Conservation (phyloP, 176 grass and related monocot species). For the Sorghum bicolor region Sorghum_bicolor_NCBIv3 NC_012876.2:2303501-2304000, state of each 20-base stretch:
- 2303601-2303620: background rate
- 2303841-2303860: background rate
- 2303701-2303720: slow-evolving; percentile 35
- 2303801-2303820: background rate
- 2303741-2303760: background rate
- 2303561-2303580: too few species aligned
- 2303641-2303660: slow-evolving; percentile 19
- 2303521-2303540: too few species aligned
- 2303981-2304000: background rate
- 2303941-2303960: background rate
- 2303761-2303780: background rate
- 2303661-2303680: slow-evolving; percentile 13
- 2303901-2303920: background rate
- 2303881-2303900: background rate
- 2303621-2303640: background rate
- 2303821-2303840: background rate
- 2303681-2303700: slow-evolving; percentile 9
- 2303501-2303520: too few species aligned
- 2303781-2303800: background rate
- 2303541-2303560: too few species aligned
- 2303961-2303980: background rate
- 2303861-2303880: too few species aligned
- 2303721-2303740: slow-evolving; percentile 35
- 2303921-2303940: background rate
- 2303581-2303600: background rate